Evolutionary conservation across 1,284 basidiomycete species (phyloP).

Genomic region (Rhizoctonia solani): DNA sequence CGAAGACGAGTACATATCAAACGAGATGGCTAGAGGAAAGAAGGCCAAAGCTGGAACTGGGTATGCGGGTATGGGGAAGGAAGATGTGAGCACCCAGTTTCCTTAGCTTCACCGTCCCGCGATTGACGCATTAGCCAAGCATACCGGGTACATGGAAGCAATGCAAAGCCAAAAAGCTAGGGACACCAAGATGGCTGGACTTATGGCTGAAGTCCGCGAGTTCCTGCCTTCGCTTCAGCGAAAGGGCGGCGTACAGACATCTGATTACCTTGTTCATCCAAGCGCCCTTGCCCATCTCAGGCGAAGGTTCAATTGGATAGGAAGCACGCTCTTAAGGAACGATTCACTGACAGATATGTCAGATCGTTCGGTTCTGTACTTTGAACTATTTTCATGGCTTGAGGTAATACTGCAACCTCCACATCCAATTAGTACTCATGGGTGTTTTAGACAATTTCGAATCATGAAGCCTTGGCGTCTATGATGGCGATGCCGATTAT

Average conservation of each 20-base stretch:
- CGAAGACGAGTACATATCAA: slow-evolving; percentile 54
- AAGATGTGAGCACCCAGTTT: slow-evolving; percentile 66
- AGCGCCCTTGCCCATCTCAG: slow-evolving; percentile 87
- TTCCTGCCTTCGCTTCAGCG: slow-evolving; percentile 81
- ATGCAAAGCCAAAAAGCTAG: slow-evolving; percentile 67
- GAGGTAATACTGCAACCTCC: slow-evolving; percentile 61
- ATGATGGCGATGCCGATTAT: slow-evolving; percentile 98
- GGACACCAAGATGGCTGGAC: slow-evolving; percentile 68
- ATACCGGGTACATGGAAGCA: slow-evolving; percentile 76
- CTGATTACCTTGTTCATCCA: slow-evolving; percentile 86
- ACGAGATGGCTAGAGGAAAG: slow-evolving; percentile 52
- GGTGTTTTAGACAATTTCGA: slow-evolving; percentile 72
- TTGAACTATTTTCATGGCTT: slow-evolving; percentile 86
- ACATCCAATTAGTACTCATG: background rate
- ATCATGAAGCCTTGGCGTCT: slow-evolving; percentile 85
- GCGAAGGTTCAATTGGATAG: slow-evolving; percentile 83
- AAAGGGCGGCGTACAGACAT: slow-evolving; percentile 68
- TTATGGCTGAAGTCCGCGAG: slow-evolving; percentile 70
- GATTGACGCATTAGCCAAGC: slow-evolving; percentile 50
- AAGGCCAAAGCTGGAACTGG: slow-evolving; percentile 78
- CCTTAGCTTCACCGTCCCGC: no score
- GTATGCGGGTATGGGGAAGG: slow-evolving; percentile 76
- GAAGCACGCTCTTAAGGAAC: slow-evolving; percentile 80
- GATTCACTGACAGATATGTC: slow-evolving; percentile 93
- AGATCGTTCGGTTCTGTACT: slow-evolving; percentile 82